Evolutionary conservation across 2,329 filamentous ascomycete genomes (phyloP), one percentile per base, ranked within the genome.

Genomic region (Colletotrichum karsti): DNA sequence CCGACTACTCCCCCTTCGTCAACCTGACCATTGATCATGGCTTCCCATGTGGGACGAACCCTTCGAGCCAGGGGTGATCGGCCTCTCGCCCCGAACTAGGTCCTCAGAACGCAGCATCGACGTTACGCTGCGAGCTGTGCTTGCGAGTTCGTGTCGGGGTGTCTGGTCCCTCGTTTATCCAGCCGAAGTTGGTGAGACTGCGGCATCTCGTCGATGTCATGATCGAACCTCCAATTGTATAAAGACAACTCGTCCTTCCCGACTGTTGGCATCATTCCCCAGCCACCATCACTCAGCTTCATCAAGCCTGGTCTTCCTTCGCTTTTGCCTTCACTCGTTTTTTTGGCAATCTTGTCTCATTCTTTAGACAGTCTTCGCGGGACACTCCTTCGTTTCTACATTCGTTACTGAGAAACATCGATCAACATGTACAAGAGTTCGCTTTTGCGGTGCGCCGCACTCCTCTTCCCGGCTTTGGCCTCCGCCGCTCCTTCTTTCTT

Each of bases 351-450:
- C 15, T 30, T 22, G 33, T 20, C 44, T 67, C 51, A n/a, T 58
- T 46, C 24, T 7, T 51, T 20, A 30, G 12, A 44, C 51, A 53
- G 20, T 35, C 59, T 18, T 22, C n/a, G 15, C 33, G 10, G 28
- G 15, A 51, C 51, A 57, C 22, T 35, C 59, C 15, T 22, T 63
- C 57, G 41, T 67, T 59, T 51, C 20, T 46, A 56, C 50, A 56
- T 18, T 69, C 66, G 55, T 67, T 67, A 41, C 22, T 48, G 15
- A 22, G 22, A 15, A 39, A 56, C 33, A 60, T 10, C 33, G 48
- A 39, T 22, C 30, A 48, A 20, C 66, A 69, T 69, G 66, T 57
- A 69, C 28, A 60, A 55, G 61, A 54, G n/a, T 56, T 69, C 66
- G 28, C 51, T 69, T 24, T 28, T 69, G 26, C 54, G 66, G 63